Percentiles rank a stretch among this genome's conserved stretches.
Conservation (phyloP, 495 filamentous ascomycete genomes). For the Annulohypoxylon moriforme region DNA sequence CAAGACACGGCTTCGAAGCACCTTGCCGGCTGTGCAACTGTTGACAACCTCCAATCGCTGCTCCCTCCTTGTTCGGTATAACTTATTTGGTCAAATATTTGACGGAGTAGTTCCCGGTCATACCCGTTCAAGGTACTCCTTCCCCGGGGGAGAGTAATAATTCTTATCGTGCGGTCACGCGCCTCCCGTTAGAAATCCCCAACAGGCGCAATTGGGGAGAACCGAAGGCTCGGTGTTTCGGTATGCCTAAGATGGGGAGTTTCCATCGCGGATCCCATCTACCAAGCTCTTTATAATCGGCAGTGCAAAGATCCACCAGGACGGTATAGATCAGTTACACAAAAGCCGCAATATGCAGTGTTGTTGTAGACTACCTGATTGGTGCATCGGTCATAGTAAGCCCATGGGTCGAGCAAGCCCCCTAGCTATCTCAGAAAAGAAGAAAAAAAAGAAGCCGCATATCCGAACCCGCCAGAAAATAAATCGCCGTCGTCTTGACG, state of each 20-base stretch:
- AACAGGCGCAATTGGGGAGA: slow-evolving; percentile 21
- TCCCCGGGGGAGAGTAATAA: not conserved
- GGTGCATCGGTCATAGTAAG: slow-evolving; percentile 41
- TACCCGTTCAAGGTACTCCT: slow-evolving; percentile 1
- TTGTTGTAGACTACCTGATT: slow-evolving; percentile 30
- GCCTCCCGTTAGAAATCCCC: slow-evolving; percentile 18
- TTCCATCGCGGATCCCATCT: slow-evolving; percentile 31
- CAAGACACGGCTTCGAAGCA: slow-evolving; percentile 11
- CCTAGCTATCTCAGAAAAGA: slow-evolving; percentile 21
- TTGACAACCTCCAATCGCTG: not conserved
- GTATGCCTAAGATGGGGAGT: slow-evolving; percentile 35
- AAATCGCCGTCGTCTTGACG: slow-evolving; percentile 37
- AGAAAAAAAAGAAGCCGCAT: slow-evolving; percentile 27
- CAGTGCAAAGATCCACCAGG: slow-evolving; percentile 9
- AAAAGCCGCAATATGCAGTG: slow-evolving; percentile 27
- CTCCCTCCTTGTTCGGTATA: slow-evolving; percentile 14
- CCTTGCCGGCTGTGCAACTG: slow-evolving; percentile 10
- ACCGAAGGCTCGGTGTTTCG: slow-evolving; percentile 32
- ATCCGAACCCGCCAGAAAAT: slow-evolving; percentile 43
- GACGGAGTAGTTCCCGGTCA: slow-evolving; percentile 3
- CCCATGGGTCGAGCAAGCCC: slow-evolving; percentile 29
- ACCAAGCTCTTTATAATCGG: slow-evolving; percentile 19
- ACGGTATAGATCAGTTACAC: slow-evolving; percentile 33
- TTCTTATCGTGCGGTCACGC: slow-evolving; percentile 26
- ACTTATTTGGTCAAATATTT: slow-evolving; percentile 9